Conservation (phyloP, 2,329 filamentous ascomycete species). For the Teratosphaeria epicoccoides region DNA sequence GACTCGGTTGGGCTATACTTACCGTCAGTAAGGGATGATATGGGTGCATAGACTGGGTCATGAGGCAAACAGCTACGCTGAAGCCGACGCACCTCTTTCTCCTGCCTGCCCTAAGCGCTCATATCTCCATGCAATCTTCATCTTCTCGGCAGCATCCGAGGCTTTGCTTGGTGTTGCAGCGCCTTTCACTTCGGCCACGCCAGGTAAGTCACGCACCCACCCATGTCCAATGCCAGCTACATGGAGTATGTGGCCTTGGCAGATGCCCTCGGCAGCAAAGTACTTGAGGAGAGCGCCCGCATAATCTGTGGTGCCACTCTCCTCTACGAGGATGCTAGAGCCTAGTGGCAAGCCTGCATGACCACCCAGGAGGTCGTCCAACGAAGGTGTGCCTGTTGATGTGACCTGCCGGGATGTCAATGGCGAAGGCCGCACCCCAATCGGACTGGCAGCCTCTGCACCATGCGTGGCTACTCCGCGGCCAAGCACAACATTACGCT, state of each 20-base stretch:
- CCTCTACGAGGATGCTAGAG: slow-evolving; percentile 68
- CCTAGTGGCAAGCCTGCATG: slow-evolving; percentile 79
- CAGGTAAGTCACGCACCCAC: slow-evolving; percentile 79
- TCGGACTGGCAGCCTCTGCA: background rate
- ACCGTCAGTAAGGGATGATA: slow-evolving; percentile 10
- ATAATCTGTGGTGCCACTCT: slow-evolving; percentile 90
- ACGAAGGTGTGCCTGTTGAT: slow-evolving; percentile 77
- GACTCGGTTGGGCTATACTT: slow-evolving; percentile 21
- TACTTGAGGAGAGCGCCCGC: slow-evolving; percentile 73
- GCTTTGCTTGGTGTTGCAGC: slow-evolving; percentile 23
- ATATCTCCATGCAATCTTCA: slow-evolving; percentile 99
- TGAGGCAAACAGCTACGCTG: background rate
- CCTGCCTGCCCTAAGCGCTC: slow-evolving; percentile 68
- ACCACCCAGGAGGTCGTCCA: slow-evolving; percentile 76
- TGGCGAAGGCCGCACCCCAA: slow-evolving; percentile 68
- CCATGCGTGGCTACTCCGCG: slow-evolving; percentile 10
- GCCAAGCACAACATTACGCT: slow-evolving; percentile 51
- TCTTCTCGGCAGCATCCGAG: slow-evolving; percentile 49
- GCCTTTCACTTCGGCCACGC: slow-evolving; percentile 40
- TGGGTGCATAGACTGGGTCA: slow-evolving; percentile 4
- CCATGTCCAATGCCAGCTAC: slow-evolving; percentile 67
- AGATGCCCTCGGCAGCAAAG: slow-evolving; percentile 84
- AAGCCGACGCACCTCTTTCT: slow-evolving; percentile 47
- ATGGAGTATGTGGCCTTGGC: slow-evolving; percentile 83
- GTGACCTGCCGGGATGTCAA: slow-evolving; percentile 79